Percentiles rank a stretch among this genome's conserved stretches.
Evolutionary conservation across 2,329 filamentous ascomycete genomes (phyloP).

Genomic region (Colletotrichum siamense): DNA sequence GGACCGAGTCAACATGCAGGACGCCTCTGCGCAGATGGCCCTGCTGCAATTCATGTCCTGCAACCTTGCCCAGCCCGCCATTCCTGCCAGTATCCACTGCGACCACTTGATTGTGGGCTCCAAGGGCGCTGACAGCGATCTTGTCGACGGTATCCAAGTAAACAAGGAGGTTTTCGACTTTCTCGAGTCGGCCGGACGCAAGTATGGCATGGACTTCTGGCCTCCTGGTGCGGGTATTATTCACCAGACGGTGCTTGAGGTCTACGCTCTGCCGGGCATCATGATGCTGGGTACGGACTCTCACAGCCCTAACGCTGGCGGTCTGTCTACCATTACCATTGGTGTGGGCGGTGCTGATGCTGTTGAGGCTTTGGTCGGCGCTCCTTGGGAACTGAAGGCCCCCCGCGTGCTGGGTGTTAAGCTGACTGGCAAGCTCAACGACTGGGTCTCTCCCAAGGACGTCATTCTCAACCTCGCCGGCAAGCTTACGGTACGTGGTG

Average conservation of each 20-base stretch:
- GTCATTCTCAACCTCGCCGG: constrained; percentile 91
- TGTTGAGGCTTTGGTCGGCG: constrained; percentile 93
- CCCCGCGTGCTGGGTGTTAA: constrained; percentile 88
- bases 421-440: constrained; percentile 81
- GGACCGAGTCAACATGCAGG: constrained; percentile 98
- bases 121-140: constrained; percentile 84
- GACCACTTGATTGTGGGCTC: constrained; percentile 98
- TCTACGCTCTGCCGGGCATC: constrained; percentile 93
- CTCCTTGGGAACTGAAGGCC: constrained; percentile 97
- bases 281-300: constrained; percentile 99
- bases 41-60: constrained; percentile 99
- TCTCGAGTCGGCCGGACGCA: constrained; percentile 87
- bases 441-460: constrained; percentile 95
- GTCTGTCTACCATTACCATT: constrained; percentile 91
- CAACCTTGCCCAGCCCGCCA: constrained; percentile 84
- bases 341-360: constrained; percentile 97
- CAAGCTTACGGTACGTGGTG: constrained; percentile 88
- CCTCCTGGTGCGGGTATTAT: constrained; percentile 93
- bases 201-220: constrained; percentile 96
- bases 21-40: constrained; percentile 98
- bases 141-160: constrained; percentile 82
- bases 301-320: constrained; percentile 97
- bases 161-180: constrained; percentile 99
- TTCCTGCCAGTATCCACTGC: constrained; percentile 97
- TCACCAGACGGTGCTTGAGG: constrained; percentile 97